phyloP scores from a whole-genome alignment of 768 basidiomycete species.

The Gyrodon lividus region DNA sequence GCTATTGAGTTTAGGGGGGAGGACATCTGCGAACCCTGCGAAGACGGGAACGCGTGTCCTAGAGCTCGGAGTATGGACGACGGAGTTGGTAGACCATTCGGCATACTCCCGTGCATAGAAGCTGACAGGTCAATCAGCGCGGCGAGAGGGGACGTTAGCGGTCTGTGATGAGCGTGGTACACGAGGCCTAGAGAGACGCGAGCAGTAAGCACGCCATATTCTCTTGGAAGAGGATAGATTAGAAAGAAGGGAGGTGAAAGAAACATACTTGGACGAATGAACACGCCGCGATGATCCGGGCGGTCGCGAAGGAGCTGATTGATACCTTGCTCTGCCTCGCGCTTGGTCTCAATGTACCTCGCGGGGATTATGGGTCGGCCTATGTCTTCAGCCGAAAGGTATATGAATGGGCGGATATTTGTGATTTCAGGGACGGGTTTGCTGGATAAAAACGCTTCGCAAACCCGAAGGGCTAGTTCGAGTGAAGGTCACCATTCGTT shows the following conservation, averaged over 20 bases:
- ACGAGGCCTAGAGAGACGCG: slow-evolving; percentile 66
- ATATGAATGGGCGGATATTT: slow-evolving; percentile 72
- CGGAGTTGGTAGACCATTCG: slow-evolving; percentile 60
- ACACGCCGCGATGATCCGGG: slow-evolving; percentile 62
- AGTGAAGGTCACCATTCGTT: slow-evolving; percentile 11
- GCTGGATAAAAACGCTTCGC: slow-evolving; percentile 68
- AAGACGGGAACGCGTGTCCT: slow-evolving; percentile 37
- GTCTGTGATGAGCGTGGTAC: slow-evolving; percentile 92
- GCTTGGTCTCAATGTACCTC: slow-evolving; percentile 91
- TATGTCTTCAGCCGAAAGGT: slow-evolving; percentile 87
- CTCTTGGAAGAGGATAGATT: slow-evolving; percentile 11
- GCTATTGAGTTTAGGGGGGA: slow-evolving; percentile 67
- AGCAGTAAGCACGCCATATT: slow-evolving; percentile 13
- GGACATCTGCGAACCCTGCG: slow-evolving; percentile 32
- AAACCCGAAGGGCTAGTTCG: slow-evolving; percentile 63
- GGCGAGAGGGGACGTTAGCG: slow-evolving; percentile 84
- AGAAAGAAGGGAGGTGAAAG: slow-evolving; percentile 5
- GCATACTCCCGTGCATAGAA: slow-evolving; percentile 59
- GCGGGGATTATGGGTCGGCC: slow-evolving; percentile 83
- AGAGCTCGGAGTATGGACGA: slow-evolving; percentile 58
- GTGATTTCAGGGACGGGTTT: slow-evolving; percentile 30
- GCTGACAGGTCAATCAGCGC: slow-evolving; percentile 81
- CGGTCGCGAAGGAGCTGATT: slow-evolving; percentile 45
- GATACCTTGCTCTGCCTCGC: slow-evolving; percentile 81
- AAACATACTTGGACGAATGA: slow-evolving; percentile 84